Base-by-base conservation (phyloP, 495 filamentous ascomycete species). In the Penicillium angulare region DNA sequence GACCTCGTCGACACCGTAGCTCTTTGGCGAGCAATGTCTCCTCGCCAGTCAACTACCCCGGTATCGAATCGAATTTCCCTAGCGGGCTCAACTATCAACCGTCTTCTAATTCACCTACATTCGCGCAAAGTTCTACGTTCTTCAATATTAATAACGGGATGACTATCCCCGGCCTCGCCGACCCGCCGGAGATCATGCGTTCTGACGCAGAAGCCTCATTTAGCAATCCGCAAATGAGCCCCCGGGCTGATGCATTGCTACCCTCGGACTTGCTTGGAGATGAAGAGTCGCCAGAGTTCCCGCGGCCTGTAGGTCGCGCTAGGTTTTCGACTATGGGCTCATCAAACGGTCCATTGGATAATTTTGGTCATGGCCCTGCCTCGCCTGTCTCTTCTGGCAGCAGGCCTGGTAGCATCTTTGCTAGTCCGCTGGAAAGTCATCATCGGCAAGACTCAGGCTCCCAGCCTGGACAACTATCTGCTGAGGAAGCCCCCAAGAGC, bases 231-330 rank as follows among this genome's bases (percentile, higher is more conserved):
- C 86, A 88, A 24, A 87, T 93, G 66, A 92, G 89, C 56, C 90
- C 90, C 21, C 86, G 87, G 10, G 90, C 90, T 7, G 81, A 88
- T 42, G 77, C 86, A 18, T 74, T 93, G 21, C 71, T 95, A 20
- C 90, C 90, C 18, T 90, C 88, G 1, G 86, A 88, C 53, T 82
- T 95, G 47, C 83, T 95, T 55, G 69, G 86, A 2, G 82, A 90
- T 50, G 89, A 92, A 38, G 89, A 91, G 49, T 76, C 76, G 6
- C 78, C 83, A 1, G 73, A 65, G 74, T 78, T 69, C 70, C 82
- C 51, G 47, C 60, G 50, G 49, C 75, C 57, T 59, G 61, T 63
- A 57, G 71, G 53, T 53, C 65, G 47, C 60, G 68, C 58, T 59
- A 49, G 70, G 52, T 72, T 74, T 35, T 57, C 74, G 15, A 63